A percentile compares a stretch with the other conserved stretches of the same genome.
Conservation (phyloP, 2,329 filamentous ascomycete species). For the Botrytis byssoidea region DNA sequence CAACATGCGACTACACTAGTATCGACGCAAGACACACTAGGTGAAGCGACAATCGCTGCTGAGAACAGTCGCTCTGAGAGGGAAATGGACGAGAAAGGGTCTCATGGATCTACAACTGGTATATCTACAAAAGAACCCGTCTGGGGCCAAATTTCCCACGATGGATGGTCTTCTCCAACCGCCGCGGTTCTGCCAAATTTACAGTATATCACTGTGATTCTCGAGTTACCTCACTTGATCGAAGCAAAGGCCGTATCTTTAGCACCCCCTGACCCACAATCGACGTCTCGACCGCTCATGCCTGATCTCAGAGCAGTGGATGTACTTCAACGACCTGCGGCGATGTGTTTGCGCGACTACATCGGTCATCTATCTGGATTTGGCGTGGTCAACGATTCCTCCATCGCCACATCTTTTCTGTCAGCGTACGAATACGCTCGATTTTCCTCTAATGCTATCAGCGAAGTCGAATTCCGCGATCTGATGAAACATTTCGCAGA, state of each 20-base stretch:
- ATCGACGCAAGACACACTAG: conserved; percentile 36
- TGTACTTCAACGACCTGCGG: conserved; percentile 66
- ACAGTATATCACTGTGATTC: conserved; percentile 78
- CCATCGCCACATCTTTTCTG: conserved; percentile 61
- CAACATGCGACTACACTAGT: conserved; percentile 35
- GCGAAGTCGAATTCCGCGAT: conserved; percentile 67
- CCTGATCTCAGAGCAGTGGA: conserved; percentile 68
- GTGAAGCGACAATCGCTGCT: conserved; percentile 28
- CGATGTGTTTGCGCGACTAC: conserved; percentile 78
- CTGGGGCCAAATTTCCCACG: conserved; percentile 84
- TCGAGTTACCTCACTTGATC: conserved; percentile 83
- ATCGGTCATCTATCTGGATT: conserved; percentile 67
- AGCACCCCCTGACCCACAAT: conserved; percentile 56
- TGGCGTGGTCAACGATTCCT: conserved; percentile 59
- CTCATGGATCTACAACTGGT: conserved; percentile 28
- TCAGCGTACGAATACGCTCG: conserved; percentile 78
- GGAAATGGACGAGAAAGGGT: conserved; percentile 17
- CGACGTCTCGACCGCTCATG: conserved; percentile 43
- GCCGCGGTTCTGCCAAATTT: conserved; percentile 73
- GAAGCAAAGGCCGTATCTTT: conserved; percentile 91
- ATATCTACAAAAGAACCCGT: conserved; percentile 39
- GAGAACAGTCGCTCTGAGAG: conserved; percentile 18
- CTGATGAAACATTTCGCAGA: conserved; percentile 85
- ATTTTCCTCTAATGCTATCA: conserved; percentile 70
- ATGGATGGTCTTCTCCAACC: conserved; percentile 83